phyloP scores from a whole-genome alignment of 495 filamentous ascomycete species.

The Neurospora tetraspora region DNA sequence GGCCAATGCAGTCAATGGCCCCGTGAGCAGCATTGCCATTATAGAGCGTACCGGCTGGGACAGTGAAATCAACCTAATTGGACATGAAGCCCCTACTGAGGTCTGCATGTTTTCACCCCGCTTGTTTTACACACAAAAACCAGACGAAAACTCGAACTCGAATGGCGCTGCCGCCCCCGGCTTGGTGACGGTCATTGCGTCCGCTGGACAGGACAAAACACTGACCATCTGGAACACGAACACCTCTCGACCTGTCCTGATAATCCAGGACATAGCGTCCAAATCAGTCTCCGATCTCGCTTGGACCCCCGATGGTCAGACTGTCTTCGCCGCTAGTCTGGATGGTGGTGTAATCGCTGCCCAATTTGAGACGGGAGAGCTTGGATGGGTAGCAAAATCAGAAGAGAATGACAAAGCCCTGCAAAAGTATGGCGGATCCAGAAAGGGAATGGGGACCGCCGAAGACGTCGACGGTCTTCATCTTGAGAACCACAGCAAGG shows the following conservation, averaged over 20 bases:
- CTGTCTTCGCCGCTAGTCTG: slow-evolving; percentile 71
- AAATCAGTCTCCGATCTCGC: slow-evolving; percentile 92
- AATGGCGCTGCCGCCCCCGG: slow-evolving; percentile 20
- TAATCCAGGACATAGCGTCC: slow-evolving; percentile 72
- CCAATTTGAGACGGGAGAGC: slow-evolving; percentile 37
- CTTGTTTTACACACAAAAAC: slow-evolving; percentile 66
- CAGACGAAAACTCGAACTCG: slow-evolving; percentile 29
- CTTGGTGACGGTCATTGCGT: slow-evolving; percentile 91
- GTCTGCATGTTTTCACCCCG: slow-evolving; percentile 95
- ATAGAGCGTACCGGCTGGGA: slow-evolving; percentile 90
- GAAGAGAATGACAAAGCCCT: slow-evolving; percentile 88
- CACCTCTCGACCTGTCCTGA: slow-evolving; percentile 78
- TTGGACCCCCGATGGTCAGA: slow-evolving; percentile 89
- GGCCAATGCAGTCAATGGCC: slow-evolving; percentile 92
- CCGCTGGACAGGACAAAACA: slow-evolving; percentile 91
- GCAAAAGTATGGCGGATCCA: slow-evolving; percentile 81
- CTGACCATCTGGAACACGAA: slow-evolving; percentile 96
- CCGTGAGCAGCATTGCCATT: slow-evolving; percentile 93
- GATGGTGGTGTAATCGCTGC: slow-evolving; percentile 79
- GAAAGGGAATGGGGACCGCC: slow-evolving; percentile 76
- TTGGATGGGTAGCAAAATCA: slow-evolving; percentile 45
- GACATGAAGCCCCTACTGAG: slow-evolving; percentile 92
- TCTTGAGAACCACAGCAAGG: slow-evolving; percentile 86
- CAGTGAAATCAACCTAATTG: slow-evolving; percentile 92
- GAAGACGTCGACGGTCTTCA: slow-evolving; percentile 81